phyloP scores from a whole-genome alignment of 1,139 yeast genomes.

The Geotrichum phurueaensis region DNA sequence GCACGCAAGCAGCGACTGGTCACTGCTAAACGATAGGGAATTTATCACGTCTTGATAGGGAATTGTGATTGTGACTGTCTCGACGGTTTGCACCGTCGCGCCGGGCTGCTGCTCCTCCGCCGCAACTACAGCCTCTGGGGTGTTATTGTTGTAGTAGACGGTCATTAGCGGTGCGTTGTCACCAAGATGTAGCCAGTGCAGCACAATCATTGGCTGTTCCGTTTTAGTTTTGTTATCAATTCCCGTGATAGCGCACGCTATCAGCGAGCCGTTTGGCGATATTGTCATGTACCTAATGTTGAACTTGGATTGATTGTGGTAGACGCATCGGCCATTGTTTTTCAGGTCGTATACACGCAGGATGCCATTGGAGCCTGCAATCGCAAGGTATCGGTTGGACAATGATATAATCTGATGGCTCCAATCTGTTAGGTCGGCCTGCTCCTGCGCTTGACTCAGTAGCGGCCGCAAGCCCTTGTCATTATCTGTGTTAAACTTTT shows the following conservation, averaged over 20 bases:
- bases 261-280: constrained; percentile 54
- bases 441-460: constrained; percentile 25
- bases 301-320: constrained; percentile 62
- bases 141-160: constrained; percentile 4
- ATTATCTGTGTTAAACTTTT: background rate
- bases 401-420: constrained; percentile 62
- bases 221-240: constrained; percentile 61
- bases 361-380: constrained; percentile 71
- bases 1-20: constrained; percentile 66
- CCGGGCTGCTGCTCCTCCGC: constrained; percentile 3
- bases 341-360: constrained; percentile 58
- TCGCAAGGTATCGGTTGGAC: constrained; percentile 53
- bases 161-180: constrained; percentile 14
- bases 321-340: constrained; percentile 55
- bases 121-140: background rate
- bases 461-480: background rate
- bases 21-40: constrained; percentile 61
- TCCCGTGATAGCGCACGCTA: constrained; percentile 82
- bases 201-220: constrained; percentile 73
- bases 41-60: constrained; percentile 85
- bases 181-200: constrained; percentile 43
- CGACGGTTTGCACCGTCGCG: constrained; percentile 29
- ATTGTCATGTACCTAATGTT: constrained; percentile 75
- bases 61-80: constrained; percentile 66
- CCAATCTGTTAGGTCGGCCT: constrained; percentile 39